Evolutionary conservation across 805 yeast genomes (phyloP).

Genomic region (Starmerella tilneyi): DNA sequence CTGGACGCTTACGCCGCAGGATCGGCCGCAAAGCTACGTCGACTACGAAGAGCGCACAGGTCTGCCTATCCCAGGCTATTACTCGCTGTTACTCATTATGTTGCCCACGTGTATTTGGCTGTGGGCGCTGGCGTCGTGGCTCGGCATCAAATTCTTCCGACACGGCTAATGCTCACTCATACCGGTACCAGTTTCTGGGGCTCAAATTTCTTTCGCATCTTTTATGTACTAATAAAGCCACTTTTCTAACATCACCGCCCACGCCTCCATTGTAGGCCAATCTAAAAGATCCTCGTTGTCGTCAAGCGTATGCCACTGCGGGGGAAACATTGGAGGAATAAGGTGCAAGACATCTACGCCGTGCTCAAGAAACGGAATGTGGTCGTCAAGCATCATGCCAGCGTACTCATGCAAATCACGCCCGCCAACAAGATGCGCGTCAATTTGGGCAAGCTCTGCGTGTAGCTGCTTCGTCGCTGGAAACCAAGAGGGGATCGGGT

Average conservation of each 20-base stretch:
- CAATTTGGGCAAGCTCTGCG: slow-evolving; percentile 33
- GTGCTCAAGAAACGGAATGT: slow-evolving; percentile 39
- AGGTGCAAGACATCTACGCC: slow-evolving; percentile 44
- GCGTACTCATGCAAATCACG: slow-evolving; percentile 18
- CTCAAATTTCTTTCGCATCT: no score
- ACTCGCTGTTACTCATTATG: slow-evolving; percentile 31
- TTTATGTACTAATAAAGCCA: slow-evolving; percentile 31
- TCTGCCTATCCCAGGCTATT: slow-evolving; percentile 35
- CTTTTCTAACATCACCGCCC: slow-evolving; percentile 38
- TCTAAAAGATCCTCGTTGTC: slow-evolving; percentile 41
- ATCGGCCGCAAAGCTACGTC: slow-evolving; percentile 8
- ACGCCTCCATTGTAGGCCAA: slow-evolving; percentile 35
- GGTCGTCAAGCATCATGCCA: slow-evolving; percentile 39
- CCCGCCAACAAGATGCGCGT: slow-evolving; percentile 28
- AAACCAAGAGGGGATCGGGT: slow-evolving; percentile 37
- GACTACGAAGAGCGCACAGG: slow-evolving; percentile 28
- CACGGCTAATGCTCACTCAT: slow-evolving; percentile 61
- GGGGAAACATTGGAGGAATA: slow-evolving; percentile 45
- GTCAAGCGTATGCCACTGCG: slow-evolving; percentile 42
- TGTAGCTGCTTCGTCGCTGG: slow-evolving; percentile 35
- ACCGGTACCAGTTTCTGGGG: no score
- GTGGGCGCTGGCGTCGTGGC: slow-evolving; percentile 70
- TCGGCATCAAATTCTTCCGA: slow-evolving; percentile 67
- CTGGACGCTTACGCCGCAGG: slow-evolving; percentile 2
- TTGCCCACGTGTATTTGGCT: slow-evolving; percentile 41